phyloP scores from a whole-genome alignment of 2,329 filamentous ascomycete species.

The Phoma sp. region DNA sequence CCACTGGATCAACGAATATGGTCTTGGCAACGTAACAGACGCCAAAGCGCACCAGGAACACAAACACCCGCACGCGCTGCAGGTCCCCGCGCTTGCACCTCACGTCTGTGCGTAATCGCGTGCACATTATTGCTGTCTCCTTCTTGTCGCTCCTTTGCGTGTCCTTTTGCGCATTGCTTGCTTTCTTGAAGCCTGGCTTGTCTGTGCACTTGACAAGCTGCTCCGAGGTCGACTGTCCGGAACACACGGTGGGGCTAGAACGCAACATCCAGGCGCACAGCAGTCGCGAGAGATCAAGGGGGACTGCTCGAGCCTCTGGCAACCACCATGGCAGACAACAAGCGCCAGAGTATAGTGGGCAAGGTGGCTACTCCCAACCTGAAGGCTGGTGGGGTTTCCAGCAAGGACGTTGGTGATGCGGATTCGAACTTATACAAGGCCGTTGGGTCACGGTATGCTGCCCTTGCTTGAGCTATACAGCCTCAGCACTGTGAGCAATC shows the following conservation, averaged over 20 bases:
- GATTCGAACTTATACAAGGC: slow-evolving; percentile 65
- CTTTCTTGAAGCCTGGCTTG: slow-evolving; percentile 8
- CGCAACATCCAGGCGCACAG: slow-evolving; percentile 11
- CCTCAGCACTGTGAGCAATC: background rate
- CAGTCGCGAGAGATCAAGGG: slow-evolving; percentile 9
- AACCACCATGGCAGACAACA: slow-evolving; percentile 62
- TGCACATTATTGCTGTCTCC: slow-evolving; percentile 31
- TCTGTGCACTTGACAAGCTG: slow-evolving; percentile 11
- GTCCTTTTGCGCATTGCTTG: slow-evolving; percentile 47
- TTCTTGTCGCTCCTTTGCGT: slow-evolving; percentile 53
- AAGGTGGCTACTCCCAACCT: slow-evolving; percentile 60
- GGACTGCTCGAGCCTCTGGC: slow-evolving; percentile 3
- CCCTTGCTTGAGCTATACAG: slow-evolving; percentile 9
- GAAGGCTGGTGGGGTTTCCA: slow-evolving; percentile 52
- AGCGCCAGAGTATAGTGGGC: slow-evolving; percentile 62
- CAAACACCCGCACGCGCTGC: slow-evolving; percentile 31
- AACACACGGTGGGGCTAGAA: slow-evolving; percentile 15
- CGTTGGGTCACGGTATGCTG: slow-evolving; percentile 66
- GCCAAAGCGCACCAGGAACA: slow-evolving; percentile 12
- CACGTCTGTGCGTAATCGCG: slow-evolving; percentile 28
- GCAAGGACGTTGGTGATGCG: slow-evolving; percentile 56
- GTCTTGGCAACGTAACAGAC: slow-evolving; percentile 15
- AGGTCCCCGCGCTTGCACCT: slow-evolving; percentile 20
- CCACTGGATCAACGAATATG: background rate
- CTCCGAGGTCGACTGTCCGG: slow-evolving; percentile 12